Evolutionary conservation across 805 yeast species (phyloP).

Genomic region (Metschnikowia amazonensis): DNA sequence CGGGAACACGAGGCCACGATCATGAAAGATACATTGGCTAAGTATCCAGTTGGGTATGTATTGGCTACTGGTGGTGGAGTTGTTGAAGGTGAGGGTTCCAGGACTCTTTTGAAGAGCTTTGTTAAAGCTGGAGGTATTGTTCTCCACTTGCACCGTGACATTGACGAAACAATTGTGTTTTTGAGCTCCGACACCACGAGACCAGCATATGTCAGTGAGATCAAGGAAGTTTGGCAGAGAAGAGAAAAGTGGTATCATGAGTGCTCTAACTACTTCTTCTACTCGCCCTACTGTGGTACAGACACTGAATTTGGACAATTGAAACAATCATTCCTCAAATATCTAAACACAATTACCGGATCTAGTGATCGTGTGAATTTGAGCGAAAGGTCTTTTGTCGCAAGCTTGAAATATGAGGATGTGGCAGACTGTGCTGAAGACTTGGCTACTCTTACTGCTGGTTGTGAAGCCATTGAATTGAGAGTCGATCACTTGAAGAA

Average conservation of each 20-base stretch:
- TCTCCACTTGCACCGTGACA: slow-evolving; percentile 83
- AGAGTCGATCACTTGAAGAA: slow-evolving; percentile 68
- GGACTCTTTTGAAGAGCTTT: slow-evolving; percentile 58
- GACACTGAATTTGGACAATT: slow-evolving; percentile 53
- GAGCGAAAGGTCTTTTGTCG: slow-evolving; percentile 55
- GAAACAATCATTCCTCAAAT: slow-evolving; percentile 55
- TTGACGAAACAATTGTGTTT: slow-evolving; percentile 73
- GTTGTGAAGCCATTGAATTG: slow-evolving; percentile 79
- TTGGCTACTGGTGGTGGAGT: slow-evolving; percentile 97
- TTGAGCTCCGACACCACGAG: slow-evolving; percentile 75
- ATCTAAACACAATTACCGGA: slow-evolving; percentile 63
- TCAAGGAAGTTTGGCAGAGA: slow-evolving; percentile 76
- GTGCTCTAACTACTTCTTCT: slow-evolving; percentile 75
- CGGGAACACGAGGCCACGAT: slow-evolving; percentile 61
- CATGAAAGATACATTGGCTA: slow-evolving; percentile 46
- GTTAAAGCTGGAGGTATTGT: slow-evolving; percentile 66
- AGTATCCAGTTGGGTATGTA: slow-evolving; percentile 50
- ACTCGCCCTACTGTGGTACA: slow-evolving; percentile 65
- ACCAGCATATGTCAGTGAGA: slow-evolving; percentile 83
- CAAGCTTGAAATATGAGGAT: slow-evolving; percentile 69
- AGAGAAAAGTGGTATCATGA: slow-evolving; percentile 77
- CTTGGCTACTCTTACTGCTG: slow-evolving; percentile 55
- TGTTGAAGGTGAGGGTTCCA: slow-evolving; percentile 71
- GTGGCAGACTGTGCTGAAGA: slow-evolving; percentile 42
- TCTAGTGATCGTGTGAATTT: slow-evolving; percentile 9